phyloP scores from a whole-genome alignment of 495 filamentous ascomycete genomes.

The Daldinia childiae region DNA sequence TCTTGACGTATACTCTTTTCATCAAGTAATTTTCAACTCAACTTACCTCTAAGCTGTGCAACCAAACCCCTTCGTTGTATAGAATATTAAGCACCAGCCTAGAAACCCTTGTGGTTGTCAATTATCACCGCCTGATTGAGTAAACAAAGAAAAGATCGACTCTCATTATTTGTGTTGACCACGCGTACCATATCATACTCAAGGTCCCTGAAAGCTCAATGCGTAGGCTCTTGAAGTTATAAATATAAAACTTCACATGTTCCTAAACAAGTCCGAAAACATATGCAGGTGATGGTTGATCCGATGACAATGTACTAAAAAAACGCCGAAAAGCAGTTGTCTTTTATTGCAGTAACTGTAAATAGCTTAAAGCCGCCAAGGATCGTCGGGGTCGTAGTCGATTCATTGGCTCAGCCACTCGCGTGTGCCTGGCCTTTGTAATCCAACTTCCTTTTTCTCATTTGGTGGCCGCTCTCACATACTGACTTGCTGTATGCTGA shows the following conservation, averaged over 20 bases:
- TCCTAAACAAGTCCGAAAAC: slow-evolving; percentile 10
- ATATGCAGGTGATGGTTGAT: slow-evolving; percentile 24
- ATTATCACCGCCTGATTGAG: background rate
- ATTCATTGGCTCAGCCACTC: slow-evolving; percentile 41
- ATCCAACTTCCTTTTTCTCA: slow-evolving; percentile 41
- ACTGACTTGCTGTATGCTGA: slow-evolving; percentile 30
- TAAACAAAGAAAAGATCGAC: background rate
- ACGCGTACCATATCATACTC: background rate
- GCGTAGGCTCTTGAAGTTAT: background rate
- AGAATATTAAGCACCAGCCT: background rate
- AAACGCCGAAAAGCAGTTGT: slow-evolving; percentile 7
- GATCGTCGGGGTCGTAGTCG: slow-evolving; percentile 5
- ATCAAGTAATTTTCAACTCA: background rate
- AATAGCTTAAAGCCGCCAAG: slow-evolving; percentile 19
- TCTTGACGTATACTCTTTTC: background rate
- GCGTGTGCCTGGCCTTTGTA: slow-evolving; percentile 9
- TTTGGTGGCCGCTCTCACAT: slow-evolving; percentile 6
- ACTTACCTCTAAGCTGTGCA: background rate
- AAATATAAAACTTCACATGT: slow-evolving; percentile 16
- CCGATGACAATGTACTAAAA: slow-evolving; percentile 16
- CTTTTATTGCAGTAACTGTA: slow-evolving; percentile 18
- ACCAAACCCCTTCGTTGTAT: background rate
- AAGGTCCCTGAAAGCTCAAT: background rate
- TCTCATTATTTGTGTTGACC: background rate
- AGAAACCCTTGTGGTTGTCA: background rate